Evolutionary conservation across 495 filamentous ascomycete genomes (phyloP).

Genomic region (Penicillium herquei): DNA sequence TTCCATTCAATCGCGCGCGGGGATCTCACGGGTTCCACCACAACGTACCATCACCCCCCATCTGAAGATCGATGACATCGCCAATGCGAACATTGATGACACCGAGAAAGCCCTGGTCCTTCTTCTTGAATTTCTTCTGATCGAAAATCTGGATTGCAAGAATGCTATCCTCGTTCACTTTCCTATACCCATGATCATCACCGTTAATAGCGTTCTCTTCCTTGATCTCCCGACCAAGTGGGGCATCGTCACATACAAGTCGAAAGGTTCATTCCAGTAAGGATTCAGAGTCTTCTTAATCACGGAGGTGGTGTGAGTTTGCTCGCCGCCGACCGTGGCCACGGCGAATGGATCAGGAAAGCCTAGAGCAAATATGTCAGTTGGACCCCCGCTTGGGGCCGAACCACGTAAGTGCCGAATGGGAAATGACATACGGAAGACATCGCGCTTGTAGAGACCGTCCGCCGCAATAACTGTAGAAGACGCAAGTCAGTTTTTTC

Average conservation of each 20-base stretch:
- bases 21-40: slow-evolving; percentile 5
- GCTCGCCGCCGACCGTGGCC: slow-evolving; percentile 92
- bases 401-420: not conserved
- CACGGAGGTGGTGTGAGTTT: slow-evolving; percentile 91
- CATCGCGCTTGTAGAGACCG: slow-evolving; percentile 97
- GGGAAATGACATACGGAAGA: slow-evolving; percentile 68
- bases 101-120: slow-evolving; percentile 97
- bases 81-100: slow-evolving; percentile 97
- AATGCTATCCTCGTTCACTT: slow-evolving; percentile 89
- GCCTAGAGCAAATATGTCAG: slow-evolving; percentile 52
- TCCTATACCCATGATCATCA: slow-evolving; percentile 46
- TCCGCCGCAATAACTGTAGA: slow-evolving; percentile 91
- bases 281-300: slow-evolving; percentile 97
- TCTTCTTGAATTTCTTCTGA: slow-evolving; percentile 99
- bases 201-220: slow-evolving; percentile 17
- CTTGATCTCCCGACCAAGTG: slow-evolving; percentile 4
- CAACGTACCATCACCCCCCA: slow-evolving; percentile 84
- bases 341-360: slow-evolving; percentile 98
- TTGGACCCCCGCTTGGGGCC: slow-evolving; percentile 11
- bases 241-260: slow-evolving; percentile 64
- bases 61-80: slow-evolving; percentile 83
- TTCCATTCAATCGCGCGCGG: not conserved
- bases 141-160: slow-evolving; percentile 98
- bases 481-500: slow-evolving; percentile 17
- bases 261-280: slow-evolving; percentile 99